Conservation (phyloP, 306 rosid genomes). For the Malus sieversii region DNA sequence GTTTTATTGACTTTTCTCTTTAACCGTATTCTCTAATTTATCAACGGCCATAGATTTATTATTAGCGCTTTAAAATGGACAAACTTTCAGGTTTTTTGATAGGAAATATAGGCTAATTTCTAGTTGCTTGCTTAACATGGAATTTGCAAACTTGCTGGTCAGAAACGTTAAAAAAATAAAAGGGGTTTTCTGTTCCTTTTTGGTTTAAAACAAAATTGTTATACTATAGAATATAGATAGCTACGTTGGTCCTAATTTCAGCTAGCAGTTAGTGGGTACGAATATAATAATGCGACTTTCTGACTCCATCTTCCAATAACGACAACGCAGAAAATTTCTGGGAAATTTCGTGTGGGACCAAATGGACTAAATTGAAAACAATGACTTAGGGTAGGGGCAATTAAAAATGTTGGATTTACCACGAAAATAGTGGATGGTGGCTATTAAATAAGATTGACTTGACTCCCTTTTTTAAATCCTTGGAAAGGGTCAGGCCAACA, state of each 20-base stretch:
- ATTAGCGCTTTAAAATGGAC: too few relatives aligned
- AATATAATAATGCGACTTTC: neutral
- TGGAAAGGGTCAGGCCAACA: neutral
- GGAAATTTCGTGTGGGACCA: neutral
- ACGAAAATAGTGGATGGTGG: neutral
- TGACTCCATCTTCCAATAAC: neutral
- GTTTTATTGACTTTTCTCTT: too few relatives aligned
- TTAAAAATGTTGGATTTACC: neutral
- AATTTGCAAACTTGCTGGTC: too few relatives aligned
- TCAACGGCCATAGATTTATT: too few relatives aligned
- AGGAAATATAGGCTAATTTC: too few relatives aligned
- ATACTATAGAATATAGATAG: too few relatives aligned
- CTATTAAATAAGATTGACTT: neutral
- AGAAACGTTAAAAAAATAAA: too few relatives aligned
- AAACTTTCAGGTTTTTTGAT: too few relatives aligned
- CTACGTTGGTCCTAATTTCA: too few relatives aligned
- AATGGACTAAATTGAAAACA: neutral
- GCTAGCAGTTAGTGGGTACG: neutral
- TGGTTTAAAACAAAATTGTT: too few relatives aligned
- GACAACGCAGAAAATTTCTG: neutral
- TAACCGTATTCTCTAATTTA: too few relatives aligned
- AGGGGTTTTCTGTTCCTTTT: neutral
- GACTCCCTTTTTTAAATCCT: neutral
- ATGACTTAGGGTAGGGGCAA: neutral
- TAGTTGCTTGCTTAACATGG: too few relatives aligned